phyloP scores from a whole-genome alignment of 768 basidiomycete genomes.

The Tylopilus intermedius region DNA sequence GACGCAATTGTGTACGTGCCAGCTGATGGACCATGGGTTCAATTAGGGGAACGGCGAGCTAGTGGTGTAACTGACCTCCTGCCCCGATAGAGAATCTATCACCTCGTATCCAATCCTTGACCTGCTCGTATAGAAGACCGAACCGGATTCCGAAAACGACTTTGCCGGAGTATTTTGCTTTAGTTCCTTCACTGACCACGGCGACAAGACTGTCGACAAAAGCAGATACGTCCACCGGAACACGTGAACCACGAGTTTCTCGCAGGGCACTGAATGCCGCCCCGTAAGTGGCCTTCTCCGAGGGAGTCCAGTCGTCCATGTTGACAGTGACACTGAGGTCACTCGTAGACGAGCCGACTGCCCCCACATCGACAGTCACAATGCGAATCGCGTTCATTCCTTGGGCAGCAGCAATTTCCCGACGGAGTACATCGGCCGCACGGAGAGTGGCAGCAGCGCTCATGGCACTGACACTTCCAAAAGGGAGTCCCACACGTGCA shows the following conservation, averaged over 20 bases:
- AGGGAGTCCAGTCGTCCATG: conserved; percentile 69
- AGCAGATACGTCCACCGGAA: conserved; percentile 50
- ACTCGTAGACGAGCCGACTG: conserved; percentile 31
- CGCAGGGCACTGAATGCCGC: conserved; percentile 55
- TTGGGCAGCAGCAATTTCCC: conserved; percentile 66
- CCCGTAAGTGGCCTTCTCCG: conserved; percentile 70
- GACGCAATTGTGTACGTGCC: conserved; percentile 68
- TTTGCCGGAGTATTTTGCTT: conserved; percentile 34
- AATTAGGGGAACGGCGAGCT: neutral
- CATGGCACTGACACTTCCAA: conserved; percentile 62
- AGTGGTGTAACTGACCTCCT: conserved; percentile 51
- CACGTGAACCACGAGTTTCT: conserved; percentile 41
- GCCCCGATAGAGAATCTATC: conserved; percentile 72
- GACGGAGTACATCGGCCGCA: conserved; percentile 65
- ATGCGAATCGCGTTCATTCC: conserved; percentile 53
- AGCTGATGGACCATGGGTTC: conserved; percentile 39
- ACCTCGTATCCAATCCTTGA: conserved; percentile 57
- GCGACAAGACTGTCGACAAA: conserved; percentile 58
- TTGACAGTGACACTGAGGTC: conserved; percentile 38
- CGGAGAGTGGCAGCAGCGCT: conserved; percentile 68
- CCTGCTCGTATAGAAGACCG: conserved; percentile 35
- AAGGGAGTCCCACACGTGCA: conserved; percentile 72
- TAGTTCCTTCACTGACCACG: conserved; percentile 54
- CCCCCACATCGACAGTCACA: conserved; percentile 70
- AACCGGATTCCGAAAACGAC: conserved; percentile 42